Evolutionary conservation across 441 rosid genomes (phyloP).

Genomic region (Pelargonium myrrhifolium): DNA sequence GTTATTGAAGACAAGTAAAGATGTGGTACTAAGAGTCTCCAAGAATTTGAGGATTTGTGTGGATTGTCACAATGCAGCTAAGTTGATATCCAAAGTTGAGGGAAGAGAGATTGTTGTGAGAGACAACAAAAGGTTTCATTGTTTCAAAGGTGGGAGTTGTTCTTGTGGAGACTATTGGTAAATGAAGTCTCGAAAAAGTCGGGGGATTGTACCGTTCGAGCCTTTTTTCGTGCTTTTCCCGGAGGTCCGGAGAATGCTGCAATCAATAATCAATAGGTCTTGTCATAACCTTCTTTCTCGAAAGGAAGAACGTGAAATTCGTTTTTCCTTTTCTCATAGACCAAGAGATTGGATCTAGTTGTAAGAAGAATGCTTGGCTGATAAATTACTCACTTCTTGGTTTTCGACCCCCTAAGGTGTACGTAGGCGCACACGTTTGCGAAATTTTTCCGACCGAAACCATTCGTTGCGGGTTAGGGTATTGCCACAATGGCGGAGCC

Average conservation of each 20-base stretch:
- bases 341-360: neutral
- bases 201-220: too few relatives aligned
- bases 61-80: conserved; percentile 44
- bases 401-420: neutral
- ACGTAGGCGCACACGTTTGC: too few relatives aligned
- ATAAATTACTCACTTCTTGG: neutral
- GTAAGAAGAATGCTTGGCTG: neutral
- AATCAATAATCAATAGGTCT: too few relatives aligned
- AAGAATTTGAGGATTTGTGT: conserved; percentile 42
- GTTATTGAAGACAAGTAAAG: conserved; percentile 29
- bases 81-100: conserved; percentile 32
- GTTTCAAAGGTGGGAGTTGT: conserved; percentile 35
- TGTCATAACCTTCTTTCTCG: neutral
- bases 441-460: too few relatives aligned
- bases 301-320: neutral
- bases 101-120: conserved; percentile 37
- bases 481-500: too few relatives aligned
- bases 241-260: too few relatives aligned
- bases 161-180: conserved; percentile 45
- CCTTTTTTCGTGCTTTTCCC: too few relatives aligned
- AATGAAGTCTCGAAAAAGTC: neutral
- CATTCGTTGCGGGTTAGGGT: too few relatives aligned
- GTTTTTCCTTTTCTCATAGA: neutral
- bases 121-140: conserved; percentile 48
- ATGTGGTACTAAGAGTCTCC: conserved; percentile 31